A percentile compares a stretch with the other conserved stretches of the same genome.
Conservation (phyloP, 192 early-diverging fungal genomes). For the Podila minutissima region DNA sequence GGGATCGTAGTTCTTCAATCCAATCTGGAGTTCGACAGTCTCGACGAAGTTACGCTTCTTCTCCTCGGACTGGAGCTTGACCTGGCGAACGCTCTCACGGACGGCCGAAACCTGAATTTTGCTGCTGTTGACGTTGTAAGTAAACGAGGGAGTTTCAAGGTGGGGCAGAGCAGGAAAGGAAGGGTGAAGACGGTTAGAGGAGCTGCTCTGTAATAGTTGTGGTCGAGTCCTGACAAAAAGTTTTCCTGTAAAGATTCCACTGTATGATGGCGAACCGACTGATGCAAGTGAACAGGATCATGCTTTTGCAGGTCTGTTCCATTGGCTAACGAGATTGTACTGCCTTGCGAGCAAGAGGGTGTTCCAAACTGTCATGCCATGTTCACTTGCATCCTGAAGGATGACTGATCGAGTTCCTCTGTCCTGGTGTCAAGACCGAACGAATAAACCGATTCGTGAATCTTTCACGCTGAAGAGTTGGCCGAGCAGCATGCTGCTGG, state of each 20-base stretch:
- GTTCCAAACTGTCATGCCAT: too few relatives aligned
- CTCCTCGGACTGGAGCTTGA: conserved; percentile 83
- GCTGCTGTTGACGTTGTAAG: conserved; percentile 55
- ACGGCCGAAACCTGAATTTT: conserved; percentile 93
- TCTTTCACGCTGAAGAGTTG: background rate
- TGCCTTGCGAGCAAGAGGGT: too few relatives aligned
- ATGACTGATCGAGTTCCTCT: too few relatives aligned
- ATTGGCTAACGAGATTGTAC: too few relatives aligned
- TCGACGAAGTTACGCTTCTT: conserved; percentile 96
- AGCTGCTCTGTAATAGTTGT: background rate
- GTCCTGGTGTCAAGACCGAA: too few relatives aligned
- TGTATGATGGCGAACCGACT: too few relatives aligned
- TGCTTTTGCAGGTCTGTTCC: too few relatives aligned
- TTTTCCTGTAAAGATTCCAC: too few relatives aligned
- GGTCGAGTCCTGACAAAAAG: background rate
- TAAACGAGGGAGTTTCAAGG: background rate
- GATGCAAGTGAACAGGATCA: too few relatives aligned
- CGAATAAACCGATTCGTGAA: background rate
- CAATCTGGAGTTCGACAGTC: conserved; percentile 98
- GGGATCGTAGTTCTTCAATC: conserved; percentile 99
- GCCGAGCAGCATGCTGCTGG: background rate
- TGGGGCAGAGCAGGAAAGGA: background rate
- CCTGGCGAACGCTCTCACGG: conserved; percentile 76
- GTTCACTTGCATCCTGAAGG: too few relatives aligned
- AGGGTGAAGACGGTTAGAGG: conserved; percentile 22